Evolutionary conservation across 306 rosid genomes (phyloP), one percentile per base, ranked within the genome.

Genomic region (Alnus rubra): DNA sequence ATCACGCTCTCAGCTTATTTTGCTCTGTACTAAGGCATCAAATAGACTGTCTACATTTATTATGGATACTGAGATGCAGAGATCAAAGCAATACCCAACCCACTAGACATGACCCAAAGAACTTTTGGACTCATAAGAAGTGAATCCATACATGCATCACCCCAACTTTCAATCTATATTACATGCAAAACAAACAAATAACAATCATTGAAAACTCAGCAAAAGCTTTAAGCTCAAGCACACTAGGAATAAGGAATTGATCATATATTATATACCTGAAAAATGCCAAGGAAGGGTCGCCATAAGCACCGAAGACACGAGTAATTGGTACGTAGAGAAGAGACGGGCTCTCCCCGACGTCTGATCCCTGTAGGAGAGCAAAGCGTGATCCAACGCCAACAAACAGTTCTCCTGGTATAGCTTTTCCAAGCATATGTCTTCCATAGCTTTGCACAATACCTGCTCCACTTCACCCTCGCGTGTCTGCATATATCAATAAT

Each of bases 291-390:
- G 97, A 78, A 94, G 93, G 48, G 86, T 77, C 65, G 97, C 91
- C 98, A 88, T 91, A 39, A 92, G 98, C 71, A 88, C 87, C 39
- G 98, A 94, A 78, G 97, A 89, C 73, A 89, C 96, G 12, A 83
- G 82, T 58, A 90, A 78, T 51, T 91, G 97, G 79, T 89, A 89
- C 80, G 88, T 91, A 8, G 98, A 81, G 50, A 88, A 82, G 68
- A 92, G 94, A 83, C 82, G 75, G 28, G 30, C 78, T 42, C 84
- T 85, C 75, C 87, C 91, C 14, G 85, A 62, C 72, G 71, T 76
- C 81, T 79, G 77, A 82, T 90, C 86, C 84, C 82, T 77, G 77
- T 65, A 86, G 47, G 93, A 86, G 87, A 89, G 93, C 37, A 94
- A 84, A 87, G 95, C 94, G 74, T 87, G 92, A 71, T 86, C 91